Evolutionary conservation across 2,329 filamentous ascomycete genomes (phyloP).

Genomic region (Fusarium sp.): DNA sequence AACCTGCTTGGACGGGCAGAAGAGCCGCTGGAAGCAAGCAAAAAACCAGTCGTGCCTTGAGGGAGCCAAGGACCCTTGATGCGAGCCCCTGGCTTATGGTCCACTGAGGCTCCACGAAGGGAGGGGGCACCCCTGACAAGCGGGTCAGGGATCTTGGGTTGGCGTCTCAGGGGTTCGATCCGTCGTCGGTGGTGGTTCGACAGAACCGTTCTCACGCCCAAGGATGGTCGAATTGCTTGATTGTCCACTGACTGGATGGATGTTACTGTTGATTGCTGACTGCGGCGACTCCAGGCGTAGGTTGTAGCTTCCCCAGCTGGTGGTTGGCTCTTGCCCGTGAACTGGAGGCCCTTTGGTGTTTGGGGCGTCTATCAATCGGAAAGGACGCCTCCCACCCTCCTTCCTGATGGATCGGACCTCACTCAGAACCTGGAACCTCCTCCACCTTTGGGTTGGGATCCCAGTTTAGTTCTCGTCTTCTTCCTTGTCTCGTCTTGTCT

Average conservation of each 20-base stretch:
- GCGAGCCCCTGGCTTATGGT: background rate
- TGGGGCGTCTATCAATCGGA: slow-evolving; percentile 21
- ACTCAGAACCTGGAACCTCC: slow-evolving; percentile 15
- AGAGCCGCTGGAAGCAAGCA: slow-evolving; percentile 3
- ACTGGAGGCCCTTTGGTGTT: background rate
- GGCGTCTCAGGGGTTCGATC: slow-evolving; percentile 37
- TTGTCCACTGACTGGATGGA: slow-evolving; percentile 13
- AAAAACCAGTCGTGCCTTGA: background rate
- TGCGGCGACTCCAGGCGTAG: slow-evolving; percentile 26
- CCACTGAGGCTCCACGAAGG: slow-evolving; percentile 19
- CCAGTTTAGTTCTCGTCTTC: slow-evolving; percentile 3
- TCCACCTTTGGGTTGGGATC: slow-evolving; percentile 29
- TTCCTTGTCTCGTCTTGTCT: slow-evolving; percentile 6
- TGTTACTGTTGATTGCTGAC: background rate
- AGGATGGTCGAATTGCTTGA: slow-evolving; percentile 13
- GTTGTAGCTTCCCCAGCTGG: background rate
- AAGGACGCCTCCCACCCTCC: slow-evolving; percentile 6
- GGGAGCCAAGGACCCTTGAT: background rate
- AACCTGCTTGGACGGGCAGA: slow-evolving; percentile 1
- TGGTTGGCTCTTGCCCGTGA: background rate
- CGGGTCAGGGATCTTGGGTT: slow-evolving; percentile 20
- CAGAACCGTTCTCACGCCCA: background rate
- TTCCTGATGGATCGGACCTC: background rate
- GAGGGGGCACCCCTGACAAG: slow-evolving; percentile 13
- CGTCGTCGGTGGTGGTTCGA: slow-evolving; percentile 3